Base-by-base conservation (phyloP, 495 filamentous ascomycete genomes). In the Filosporella fistucella region DNA sequence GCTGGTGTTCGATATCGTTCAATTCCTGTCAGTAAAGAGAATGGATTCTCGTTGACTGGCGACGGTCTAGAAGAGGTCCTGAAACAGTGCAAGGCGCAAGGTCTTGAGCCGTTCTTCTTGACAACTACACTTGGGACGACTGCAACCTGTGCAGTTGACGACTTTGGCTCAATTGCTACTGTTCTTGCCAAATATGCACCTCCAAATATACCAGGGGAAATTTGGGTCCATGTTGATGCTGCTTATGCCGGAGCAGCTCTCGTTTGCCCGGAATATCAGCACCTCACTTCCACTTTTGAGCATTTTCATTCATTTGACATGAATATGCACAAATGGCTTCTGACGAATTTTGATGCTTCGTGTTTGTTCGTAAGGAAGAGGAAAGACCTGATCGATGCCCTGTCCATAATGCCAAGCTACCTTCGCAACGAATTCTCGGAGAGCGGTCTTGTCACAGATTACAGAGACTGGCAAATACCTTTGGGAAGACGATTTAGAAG, bases 321-420 rank as follows among this genome's bases (percentile, higher is more conserved):
- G 69, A 98, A 97, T 67, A 85, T 96, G 85, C 93, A 96, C 71
- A 98, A 98, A 70, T 96, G 93, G 91, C 74, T 96, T 29, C 77
- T 96, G 12, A 88, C 88, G 33, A 95, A 95, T 67, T 96, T 98
- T 58, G 93, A 98, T 67, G 89, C 88, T 17, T 89, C 84, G 49
- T 84, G 84, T 49, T 72, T 95, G 16, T 96, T 75, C 63, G 81
- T 96, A 51, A 78, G 82, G 46, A 76, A 85, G 56, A 78, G 93
- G 13, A 68, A 68, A 20, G 81, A 89, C 59, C 75, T 98, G 21
- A 86, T 82, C 18, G 76, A 84, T 46, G 84, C 89, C 3, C 77
- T 96, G 23, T 84, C 81, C 58, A 85, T 96, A 63, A 87, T 84
- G 41, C 89, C 88, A 2, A 76, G 84, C 7, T 97, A 94, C 67